A percentile compares a stretch with the other conserved stretches of the same genome.
phyloP scores from a whole-genome alignment of 2,329 filamentous ascomycete genomes.

The Leptographium procerum region DNA sequence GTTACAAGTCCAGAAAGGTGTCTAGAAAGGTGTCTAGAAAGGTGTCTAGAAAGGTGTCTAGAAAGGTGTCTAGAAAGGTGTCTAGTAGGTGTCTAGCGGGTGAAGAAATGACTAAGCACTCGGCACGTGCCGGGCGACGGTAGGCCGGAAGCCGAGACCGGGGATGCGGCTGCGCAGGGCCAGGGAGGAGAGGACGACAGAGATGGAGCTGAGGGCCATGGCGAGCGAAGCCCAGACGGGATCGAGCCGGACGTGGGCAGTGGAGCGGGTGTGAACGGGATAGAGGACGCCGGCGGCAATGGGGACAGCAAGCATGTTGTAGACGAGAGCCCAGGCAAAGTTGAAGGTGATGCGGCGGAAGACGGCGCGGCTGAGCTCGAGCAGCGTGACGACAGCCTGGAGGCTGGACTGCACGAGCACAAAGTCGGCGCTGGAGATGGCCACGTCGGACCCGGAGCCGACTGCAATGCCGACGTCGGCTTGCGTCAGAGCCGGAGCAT shows the following conservation, averaged over 20 bases:
- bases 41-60: too few species aligned
- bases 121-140: neutral
- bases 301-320: constrained; percentile 68
- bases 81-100: too few species aligned
- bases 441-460: constrained; percentile 72
- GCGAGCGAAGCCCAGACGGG: constrained; percentile 82
- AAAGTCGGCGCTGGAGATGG: constrained; percentile 70
- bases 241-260: constrained; percentile 52
- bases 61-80: neutral
- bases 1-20: too few species aligned
- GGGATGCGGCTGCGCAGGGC: constrained; percentile 45
- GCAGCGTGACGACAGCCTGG: constrained; percentile 57
- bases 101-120: neutral
- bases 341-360: constrained; percentile 74
- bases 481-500: constrained; percentile 67
- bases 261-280: constrained; percentile 32
- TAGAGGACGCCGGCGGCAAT: constrained; percentile 74
- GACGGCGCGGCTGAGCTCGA: constrained; percentile 59
- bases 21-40: too few species aligned
- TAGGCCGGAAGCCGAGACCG: constrained; percentile 30
- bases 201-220: constrained; percentile 87
- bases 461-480: constrained; percentile 80
- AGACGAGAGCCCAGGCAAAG: constrained; percentile 75
- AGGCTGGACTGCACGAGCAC: constrained; percentile 63
- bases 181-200: constrained; percentile 74